Conservation (phyloP, 352 stramenopile species). For the Pythium brassicae region DNA sequence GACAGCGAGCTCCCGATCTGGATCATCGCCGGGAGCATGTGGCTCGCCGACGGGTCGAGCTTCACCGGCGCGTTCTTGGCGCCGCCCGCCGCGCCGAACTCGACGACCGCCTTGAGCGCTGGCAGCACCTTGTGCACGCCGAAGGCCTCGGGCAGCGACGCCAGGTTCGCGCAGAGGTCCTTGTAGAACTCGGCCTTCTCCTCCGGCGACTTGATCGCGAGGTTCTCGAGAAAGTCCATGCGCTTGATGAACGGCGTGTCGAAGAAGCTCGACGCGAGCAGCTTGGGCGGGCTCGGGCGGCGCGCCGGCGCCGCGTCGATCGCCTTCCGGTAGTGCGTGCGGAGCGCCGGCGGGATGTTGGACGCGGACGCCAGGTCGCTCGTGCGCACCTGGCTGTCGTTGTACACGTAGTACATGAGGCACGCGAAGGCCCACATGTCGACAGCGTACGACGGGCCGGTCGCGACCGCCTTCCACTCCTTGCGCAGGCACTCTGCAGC, state of each 20-base stretch:
- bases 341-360: constrained; percentile 65
- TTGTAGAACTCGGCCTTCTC: constrained; percentile 95
- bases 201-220: constrained; percentile 90
- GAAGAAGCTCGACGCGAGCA: constrained; percentile 89
- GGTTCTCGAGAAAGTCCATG: constrained; percentile 93
- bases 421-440: constrained; percentile 80
- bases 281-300: constrained; percentile 79
- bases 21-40: constrained; percentile 87
- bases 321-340: constrained; percentile 75
- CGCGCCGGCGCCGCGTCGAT: constrained; percentile 60
- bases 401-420: constrained; percentile 76
- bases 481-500: constrained; percentile 70
- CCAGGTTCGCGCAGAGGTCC: constrained; percentile 76
- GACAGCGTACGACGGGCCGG: constrained; percentile 43
- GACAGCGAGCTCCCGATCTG: constrained; percentile 79
- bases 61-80: constrained; percentile 62
- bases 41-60: constrained; percentile 78
- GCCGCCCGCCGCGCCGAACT: constrained; percentile 60
- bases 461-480: constrained; percentile 63
- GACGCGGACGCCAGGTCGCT: constrained; percentile 50
- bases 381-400: constrained; percentile 56
- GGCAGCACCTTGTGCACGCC: constrained; percentile 86
- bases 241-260: constrained; percentile 91
- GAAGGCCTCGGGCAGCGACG: constrained; percentile 62
- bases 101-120: constrained; percentile 76